Conservation (phyloP, 2,329 filamentous ascomycete species). For the Paecilomyces formosus region DNA sequence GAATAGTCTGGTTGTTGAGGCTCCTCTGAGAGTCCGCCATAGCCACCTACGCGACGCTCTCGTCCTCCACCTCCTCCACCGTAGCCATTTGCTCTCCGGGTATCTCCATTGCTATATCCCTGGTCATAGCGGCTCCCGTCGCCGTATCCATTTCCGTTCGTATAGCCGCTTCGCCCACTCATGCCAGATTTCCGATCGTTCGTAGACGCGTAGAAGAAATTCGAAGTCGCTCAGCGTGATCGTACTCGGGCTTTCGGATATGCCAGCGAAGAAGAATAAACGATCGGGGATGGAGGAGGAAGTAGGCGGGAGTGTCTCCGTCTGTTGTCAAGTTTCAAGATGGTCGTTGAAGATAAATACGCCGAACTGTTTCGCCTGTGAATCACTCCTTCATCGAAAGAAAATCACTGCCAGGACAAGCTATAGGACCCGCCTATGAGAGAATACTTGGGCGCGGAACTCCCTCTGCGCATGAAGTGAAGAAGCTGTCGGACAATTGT, state of each 20-base stretch:
- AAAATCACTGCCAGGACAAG: not conserved
- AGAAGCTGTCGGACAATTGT: not conserved
- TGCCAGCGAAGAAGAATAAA: not conserved
- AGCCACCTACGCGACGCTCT: conserved; percentile 35
- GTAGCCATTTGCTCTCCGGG: conserved; percentile 26
- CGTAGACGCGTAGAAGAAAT: not conserved
- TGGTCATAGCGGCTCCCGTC: conserved; percentile 28
- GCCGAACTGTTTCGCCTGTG: not conserved
- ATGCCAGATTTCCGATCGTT: conserved; percentile 4
- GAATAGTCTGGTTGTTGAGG: conserved; percentile 12
- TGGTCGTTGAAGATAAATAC: not conserved
- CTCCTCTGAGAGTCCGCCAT: conserved; percentile 35
- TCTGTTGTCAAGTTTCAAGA: not conserved
- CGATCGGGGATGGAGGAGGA: not conserved
- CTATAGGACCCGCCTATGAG: not conserved
- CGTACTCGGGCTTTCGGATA: not conserved
- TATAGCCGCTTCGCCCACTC: conserved; percentile 15
- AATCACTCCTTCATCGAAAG: not conserved
- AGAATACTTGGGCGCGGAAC: not conserved
- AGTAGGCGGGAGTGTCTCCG: not conserved
- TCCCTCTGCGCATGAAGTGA: not conserved
- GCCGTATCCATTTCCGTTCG: conserved; percentile 30
- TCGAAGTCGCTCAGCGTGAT: not conserved
- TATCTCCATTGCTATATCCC: conserved; percentile 21
- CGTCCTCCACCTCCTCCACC: conserved; percentile 14